A percentile compares a stretch with the other conserved stretches of the same genome.
phyloP scores from a whole-genome alignment of 1,139 yeast species.

The Yueomyces sp. region DNA sequence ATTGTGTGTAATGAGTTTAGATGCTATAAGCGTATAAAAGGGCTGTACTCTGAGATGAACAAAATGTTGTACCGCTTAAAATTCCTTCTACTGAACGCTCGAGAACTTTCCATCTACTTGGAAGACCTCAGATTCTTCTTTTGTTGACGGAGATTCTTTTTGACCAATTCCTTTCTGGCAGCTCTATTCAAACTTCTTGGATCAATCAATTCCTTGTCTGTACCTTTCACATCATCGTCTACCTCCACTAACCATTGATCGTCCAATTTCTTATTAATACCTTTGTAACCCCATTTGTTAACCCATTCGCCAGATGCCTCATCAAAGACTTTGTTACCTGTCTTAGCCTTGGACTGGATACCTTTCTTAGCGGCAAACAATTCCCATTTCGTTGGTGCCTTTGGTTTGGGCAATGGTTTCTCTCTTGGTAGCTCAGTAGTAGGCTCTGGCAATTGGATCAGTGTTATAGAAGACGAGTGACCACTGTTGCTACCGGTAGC shows the following conservation, averaged over 20 bases:
- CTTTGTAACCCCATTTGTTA: slow-evolving; percentile 96
- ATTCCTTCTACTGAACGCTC: too few species aligned
- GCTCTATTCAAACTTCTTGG: slow-evolving; percentile 73
- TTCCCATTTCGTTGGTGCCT: slow-evolving; percentile 94
- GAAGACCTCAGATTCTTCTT: slow-evolving; percentile 51
- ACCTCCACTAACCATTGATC: slow-evolving; percentile 95
- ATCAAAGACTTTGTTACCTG: slow-evolving; percentile 83
- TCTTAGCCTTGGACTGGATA: slow-evolving; percentile 77
- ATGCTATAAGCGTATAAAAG: too few species aligned
- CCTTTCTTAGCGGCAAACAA: slow-evolving; percentile 92
- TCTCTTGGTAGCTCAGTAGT: slow-evolving; percentile 81
- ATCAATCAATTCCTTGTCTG: slow-evolving; percentile 64
- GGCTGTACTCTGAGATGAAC: too few species aligned
- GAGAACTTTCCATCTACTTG: too few species aligned
- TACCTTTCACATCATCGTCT: slow-evolving; percentile 56
- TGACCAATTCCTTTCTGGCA: slow-evolving; percentile 74
- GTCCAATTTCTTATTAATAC: slow-evolving; percentile 77
- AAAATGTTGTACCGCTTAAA: too few species aligned
- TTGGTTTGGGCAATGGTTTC: slow-evolving; percentile 85
- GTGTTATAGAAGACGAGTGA: slow-evolving; percentile 65
- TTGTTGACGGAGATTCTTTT: slow-evolving; percentile 79
- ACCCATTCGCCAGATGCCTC: slow-evolving; percentile 92
- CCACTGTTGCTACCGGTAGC: slow-evolving; percentile 45
- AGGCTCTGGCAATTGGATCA: slow-evolving; percentile 79
- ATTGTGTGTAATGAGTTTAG: too few species aligned